Percentiles rank a stretch among this genome's conserved stretches.
These are phyloP conservation scores for Myxozyma kluyveri DNA, from an alignment of 805 yeast species.

Conservation along the genomic window DNA sequence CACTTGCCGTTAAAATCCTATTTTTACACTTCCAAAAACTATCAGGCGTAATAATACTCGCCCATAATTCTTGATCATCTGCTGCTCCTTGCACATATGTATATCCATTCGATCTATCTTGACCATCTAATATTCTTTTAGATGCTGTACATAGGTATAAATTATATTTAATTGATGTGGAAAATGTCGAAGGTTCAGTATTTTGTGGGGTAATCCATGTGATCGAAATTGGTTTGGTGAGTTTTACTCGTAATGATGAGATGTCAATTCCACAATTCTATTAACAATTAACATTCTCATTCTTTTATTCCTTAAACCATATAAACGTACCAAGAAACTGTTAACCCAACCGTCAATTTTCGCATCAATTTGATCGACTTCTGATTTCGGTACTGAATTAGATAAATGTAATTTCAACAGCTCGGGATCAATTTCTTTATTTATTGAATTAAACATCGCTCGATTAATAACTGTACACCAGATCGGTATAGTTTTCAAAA, in stretches of 20 bases:
- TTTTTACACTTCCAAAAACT: constrained; percentile 55
- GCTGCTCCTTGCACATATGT: constrained; percentile 89
- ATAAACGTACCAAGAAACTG: not conserved
- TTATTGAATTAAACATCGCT: constrained; percentile 45
- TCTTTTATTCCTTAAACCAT: not conserved
- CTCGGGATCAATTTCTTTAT: constrained; percentile 32
- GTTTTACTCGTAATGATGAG: constrained; percentile 36
- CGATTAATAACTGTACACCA: constrained; percentile 82
- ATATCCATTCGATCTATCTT: constrained; percentile 47
- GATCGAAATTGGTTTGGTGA: constrained; percentile 59
- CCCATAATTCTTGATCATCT: constrained; percentile 91
- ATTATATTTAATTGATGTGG: constrained; percentile 43
- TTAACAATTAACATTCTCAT: too few species aligned
- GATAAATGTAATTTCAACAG: constrained; percentile 42
- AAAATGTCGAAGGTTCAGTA: constrained; percentile 38
- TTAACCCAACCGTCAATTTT: constrained; percentile 50
- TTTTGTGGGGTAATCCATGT: constrained; percentile 65
- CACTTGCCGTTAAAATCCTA: constrained; percentile 28
- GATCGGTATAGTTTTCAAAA: constrained; percentile 82
- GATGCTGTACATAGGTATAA: constrained; percentile 62
- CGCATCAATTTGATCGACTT: constrained; percentile 49
- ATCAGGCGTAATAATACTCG: constrained; percentile 48
- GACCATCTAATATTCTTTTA: constrained; percentile 58
- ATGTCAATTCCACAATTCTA: constrained; percentile 40
- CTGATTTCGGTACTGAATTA: constrained; percentile 55